Base-by-base conservation (phyloP, 495 filamentous ascomycete genomes). In the Evernia prunastri region DNA sequence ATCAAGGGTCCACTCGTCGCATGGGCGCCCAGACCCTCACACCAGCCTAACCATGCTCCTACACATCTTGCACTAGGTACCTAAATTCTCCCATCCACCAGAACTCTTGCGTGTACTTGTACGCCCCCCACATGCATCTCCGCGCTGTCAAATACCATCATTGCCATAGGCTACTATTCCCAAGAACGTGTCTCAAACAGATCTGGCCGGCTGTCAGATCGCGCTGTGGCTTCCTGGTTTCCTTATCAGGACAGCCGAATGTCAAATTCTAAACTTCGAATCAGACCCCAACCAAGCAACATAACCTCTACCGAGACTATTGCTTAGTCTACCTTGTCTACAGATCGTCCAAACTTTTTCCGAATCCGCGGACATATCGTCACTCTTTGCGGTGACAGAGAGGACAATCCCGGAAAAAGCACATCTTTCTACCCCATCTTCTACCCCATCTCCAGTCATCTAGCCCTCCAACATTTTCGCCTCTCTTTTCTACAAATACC, bases 331-430 rank as follows among this genome's bases (percentile, higher is more conserved):
- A 29, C 3, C 1, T 18, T 29, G n/a, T 51, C 29, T 33, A 31
- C 31, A 31, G 58, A 65, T 56, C 58, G 45, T 39, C 66, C 49
- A 53, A 18, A 54, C 12, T 25, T 20, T 68, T 61, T 15, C 63
- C 66, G 6, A 58, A 64, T 69, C 67, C 67, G 67, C 67, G 67
- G 67, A 69, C 60, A 64, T 69, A 47, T 63, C 56, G 31, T 53
- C 58, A 53, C 49, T 33, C 12, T 39, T 25, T 60, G 29, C 4
- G 25, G 31, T 4, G 31, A 13, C 47, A 56, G 47, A 39, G 11
- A 6, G 49, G 31, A 15, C 36, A 51, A 61, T 40, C 29, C 57
- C 64, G 64, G 67, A 61, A 64, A 65, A 69, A 69, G 58, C 54
- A 63, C 29, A 49, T 49, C 57, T 29, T 56, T 31, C 31, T 33